Percentiles rank a stretch among this genome's conserved stretches.
Conservation (phyloP, 176 grass and related monocot genomes). For the Areca catechu region DNA sequence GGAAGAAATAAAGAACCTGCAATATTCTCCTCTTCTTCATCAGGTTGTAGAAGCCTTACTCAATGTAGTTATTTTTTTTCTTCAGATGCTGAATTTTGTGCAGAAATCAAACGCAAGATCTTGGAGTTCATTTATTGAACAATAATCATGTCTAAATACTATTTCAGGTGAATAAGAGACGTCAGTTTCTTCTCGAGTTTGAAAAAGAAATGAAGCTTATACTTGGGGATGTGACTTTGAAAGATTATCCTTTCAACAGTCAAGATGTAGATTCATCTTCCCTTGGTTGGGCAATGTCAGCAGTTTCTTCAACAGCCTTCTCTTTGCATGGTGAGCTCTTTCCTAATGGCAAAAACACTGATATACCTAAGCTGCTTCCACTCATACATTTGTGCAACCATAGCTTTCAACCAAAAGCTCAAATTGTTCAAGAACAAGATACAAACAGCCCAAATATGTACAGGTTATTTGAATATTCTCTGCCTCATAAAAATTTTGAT, state of each 20-base stretch:
- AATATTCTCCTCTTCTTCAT: conserved; percentile 73
- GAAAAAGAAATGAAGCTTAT: conserved; percentile 47
- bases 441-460: conserved; percentile 55
- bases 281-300: conserved; percentile 92
- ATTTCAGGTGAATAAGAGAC: conserved; percentile 89
- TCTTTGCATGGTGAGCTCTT: conserved; percentile 47
- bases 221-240: conserved; percentile 23
- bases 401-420: conserved; percentile 68
- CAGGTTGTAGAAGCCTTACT: conserved; percentile 40
- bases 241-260: conserved; percentile 56
- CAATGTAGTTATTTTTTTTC: not conserved
- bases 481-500: too few species aligned
- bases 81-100: too few species aligned
- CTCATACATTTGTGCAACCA: conserved; percentile 98
- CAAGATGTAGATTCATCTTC: conserved; percentile 75
- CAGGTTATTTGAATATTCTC: conserved; percentile 10
- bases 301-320: conserved; percentile 77
- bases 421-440: conserved; percentile 75
- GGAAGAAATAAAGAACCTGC: conserved; percentile 80
- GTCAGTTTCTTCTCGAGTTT: conserved; percentile 72
- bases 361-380: conserved; percentile 79
- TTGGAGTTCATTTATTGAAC: not conserved
- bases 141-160: not conserved
- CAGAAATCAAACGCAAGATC: not conserved
- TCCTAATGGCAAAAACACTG: conserved; percentile 12